phyloP scores from a whole-genome alignment of 2,329 filamentous ascomycete genomes.

The Pseudogymnoascus destructans region DNA sequence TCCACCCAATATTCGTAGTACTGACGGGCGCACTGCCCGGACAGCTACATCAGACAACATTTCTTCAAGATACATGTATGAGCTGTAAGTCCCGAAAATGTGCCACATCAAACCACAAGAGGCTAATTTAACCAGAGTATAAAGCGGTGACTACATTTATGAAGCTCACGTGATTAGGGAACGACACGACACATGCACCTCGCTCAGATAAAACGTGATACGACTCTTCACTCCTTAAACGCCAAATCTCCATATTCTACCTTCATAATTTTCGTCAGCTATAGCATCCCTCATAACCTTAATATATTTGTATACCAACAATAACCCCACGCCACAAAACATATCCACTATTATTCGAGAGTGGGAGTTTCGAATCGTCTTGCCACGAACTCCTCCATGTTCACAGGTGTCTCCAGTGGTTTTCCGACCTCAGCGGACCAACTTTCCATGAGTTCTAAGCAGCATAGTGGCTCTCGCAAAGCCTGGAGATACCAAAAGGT shows the following conservation, averaged over 20 bases:
- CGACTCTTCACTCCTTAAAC: background rate
- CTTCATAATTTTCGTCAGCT: background rate
- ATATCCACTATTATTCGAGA: background rate
- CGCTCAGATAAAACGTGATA: too few species aligned
- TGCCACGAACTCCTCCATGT: background rate
- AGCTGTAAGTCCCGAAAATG: too few species aligned
- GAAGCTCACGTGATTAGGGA: too few species aligned
- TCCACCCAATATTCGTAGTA: too few species aligned
- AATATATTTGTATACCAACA: background rate
- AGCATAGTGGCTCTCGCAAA: background rate
- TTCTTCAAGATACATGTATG: too few species aligned
- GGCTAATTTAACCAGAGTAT: too few species aligned
- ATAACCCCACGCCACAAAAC: background rate
- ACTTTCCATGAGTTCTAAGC: background rate
- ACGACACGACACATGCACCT: too few species aligned
- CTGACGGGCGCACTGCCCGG: too few species aligned
- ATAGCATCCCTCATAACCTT: background rate
- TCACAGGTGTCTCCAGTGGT: background rate
- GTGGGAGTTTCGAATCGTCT: background rate
- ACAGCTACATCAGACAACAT: too few species aligned
- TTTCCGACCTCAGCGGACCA: background rate
- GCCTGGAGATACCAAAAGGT: background rate
- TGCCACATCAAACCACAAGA: too few species aligned
- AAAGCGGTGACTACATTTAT: too few species aligned
- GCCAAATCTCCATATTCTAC: background rate